Conservation (phyloP, 768 basidiomycete species). For the Coprinopsis sp. region DNA sequence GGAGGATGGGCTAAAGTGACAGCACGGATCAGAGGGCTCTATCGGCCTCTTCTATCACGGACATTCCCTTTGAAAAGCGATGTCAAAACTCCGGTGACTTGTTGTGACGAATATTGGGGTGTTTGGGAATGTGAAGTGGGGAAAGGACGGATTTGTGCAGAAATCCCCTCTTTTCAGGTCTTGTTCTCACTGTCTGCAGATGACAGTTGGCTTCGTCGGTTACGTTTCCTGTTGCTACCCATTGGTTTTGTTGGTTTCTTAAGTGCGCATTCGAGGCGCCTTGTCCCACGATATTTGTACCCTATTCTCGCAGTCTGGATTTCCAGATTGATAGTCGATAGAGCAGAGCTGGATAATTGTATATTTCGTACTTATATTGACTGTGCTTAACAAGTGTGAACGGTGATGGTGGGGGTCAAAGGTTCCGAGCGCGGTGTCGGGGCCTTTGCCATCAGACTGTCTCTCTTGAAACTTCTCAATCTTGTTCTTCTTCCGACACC, state of each 20-base stretch:
- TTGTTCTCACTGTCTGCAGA: slow-evolving; percentile 31
- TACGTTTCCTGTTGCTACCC: slow-evolving; percentile 53
- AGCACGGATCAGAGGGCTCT: slow-evolving; percentile 23
- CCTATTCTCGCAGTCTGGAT: slow-evolving; percentile 21
- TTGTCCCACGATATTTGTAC: slow-evolving; percentile 43
- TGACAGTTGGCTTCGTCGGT: slow-evolving; percentile 40
- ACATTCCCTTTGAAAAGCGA: neutral
- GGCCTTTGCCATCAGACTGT: too few species aligned
- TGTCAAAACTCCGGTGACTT: too few species aligned
- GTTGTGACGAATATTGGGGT: too few species aligned
- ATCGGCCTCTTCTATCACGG: slow-evolving; percentile 14
- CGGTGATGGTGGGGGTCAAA: too few species aligned
- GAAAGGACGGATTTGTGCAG: slow-evolving; percentile 16
- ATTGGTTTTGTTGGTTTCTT: slow-evolving; percentile 40
- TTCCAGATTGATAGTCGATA: slow-evolving; percentile 7
- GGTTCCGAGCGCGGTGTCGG: too few species aligned
- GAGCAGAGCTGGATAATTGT: slow-evolving; percentile 1
- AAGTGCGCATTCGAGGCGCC: slow-evolving; percentile 44
- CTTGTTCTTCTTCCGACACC: slow-evolving; percentile 51
- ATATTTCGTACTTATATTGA: slow-evolving; percentile 6
- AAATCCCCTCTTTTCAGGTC: slow-evolving; percentile 40
- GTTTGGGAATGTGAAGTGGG: slow-evolving; percentile 13
- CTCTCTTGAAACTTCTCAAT: too few species aligned
- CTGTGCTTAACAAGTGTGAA: too few species aligned
- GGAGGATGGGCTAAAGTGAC: slow-evolving; percentile 16